Conservation (phyloP, 208 protist genomes). For the Trypanosoma theileri region DNA sequence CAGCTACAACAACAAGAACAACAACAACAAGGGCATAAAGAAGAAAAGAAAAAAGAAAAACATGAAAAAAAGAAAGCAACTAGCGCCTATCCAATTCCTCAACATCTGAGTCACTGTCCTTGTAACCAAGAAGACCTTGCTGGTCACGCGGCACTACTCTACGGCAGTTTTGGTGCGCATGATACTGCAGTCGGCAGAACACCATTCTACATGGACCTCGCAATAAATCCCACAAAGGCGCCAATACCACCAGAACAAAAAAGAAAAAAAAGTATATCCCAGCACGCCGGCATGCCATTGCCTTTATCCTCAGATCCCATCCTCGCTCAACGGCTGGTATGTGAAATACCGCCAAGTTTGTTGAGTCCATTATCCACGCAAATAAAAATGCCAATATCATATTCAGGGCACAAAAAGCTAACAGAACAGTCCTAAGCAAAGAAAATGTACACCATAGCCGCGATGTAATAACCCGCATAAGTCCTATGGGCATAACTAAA, state of each 20-base stretch:
- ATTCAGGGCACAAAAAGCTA: conserved; percentile 27
- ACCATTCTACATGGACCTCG: conserved; percentile 13
- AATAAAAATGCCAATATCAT: conserved; percentile 26
- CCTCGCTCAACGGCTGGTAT: conserved; percentile 26
- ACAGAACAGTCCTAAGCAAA: conserved; percentile 9
- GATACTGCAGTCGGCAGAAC: conserved; percentile 15
- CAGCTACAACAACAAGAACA: conserved; percentile 5
- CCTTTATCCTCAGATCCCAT: conserved; percentile 27
- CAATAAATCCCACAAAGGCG: conserved; percentile 9
- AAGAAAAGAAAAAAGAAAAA: not conserved
- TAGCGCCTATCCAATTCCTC: conserved; percentile 16
- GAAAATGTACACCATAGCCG: conserved; percentile 16
- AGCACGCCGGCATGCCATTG: conserved; percentile 30
- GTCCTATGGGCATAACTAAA: conserved; percentile 2
- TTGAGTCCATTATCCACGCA: conserved; percentile 35
- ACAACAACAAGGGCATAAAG: not conserved
- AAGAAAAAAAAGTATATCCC: conserved; percentile 18
- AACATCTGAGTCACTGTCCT: conserved; percentile 24
- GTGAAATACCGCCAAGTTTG: conserved; percentile 16
- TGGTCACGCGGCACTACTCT: conserved; percentile 16
- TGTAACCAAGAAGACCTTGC: conserved; percentile 8
- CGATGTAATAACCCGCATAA: not conserved
- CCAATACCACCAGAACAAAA: conserved; percentile 17
- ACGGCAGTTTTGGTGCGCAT: conserved; percentile 15
- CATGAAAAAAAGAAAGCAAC: conserved; percentile 13